Base-by-base conservation (phyloP, 768 basidiomycete genomes). In the Suillus ampliporus region DNA sequence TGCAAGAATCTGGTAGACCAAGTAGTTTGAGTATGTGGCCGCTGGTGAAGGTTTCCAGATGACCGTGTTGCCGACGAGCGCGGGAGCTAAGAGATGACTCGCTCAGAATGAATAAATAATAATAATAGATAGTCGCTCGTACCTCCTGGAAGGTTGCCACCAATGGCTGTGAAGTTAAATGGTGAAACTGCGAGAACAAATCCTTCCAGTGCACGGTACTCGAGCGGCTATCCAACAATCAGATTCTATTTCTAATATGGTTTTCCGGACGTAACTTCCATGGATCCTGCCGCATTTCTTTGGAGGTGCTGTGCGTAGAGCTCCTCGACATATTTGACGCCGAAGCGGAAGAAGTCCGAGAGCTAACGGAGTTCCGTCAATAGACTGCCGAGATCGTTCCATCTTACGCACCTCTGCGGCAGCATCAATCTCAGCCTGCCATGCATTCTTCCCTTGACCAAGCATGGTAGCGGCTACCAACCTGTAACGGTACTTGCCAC, bases 361-460 rank as follows among this genome's bases (percentile, higher is more conserved):
- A 98, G 80, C 95, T 88, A 58, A 38, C 7, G 23, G 40, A 65
- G 28, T 34, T 56, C 40, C 58, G 69, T 41, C 65, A 65, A 57
- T 21, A 40, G 44, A 59, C n/a, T 56, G 47, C 26, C 13, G 14
- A 28, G 13, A 47, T 31, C n/a, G 15, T 5, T 11, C 13, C 13
- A 54, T 59, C 28, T 13, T 13, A 74, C 85, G 47, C 61, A 94
- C 94, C 89, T 99, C 97, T 5, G 97, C 97, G 19, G 95, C 97
- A 60, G 97, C 94, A 75, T 99, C 97, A 65, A 99, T 99, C 83
- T 99, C 97, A 17, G 97, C 97, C 80, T 99, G 97, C 97, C 97
- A 99, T 17, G 85, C 90, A 74, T 98, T 99, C 87, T 99, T 99
- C 46, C 97, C 97, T 79, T 99, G 97, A 17, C 97, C 97, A 52